Percentiles rank a stretch among this genome's conserved stretches.
Evolutionary conservation across 2,329 filamentous ascomycete genomes (phyloP).

Genomic region (Penicillium sp.): DNA sequence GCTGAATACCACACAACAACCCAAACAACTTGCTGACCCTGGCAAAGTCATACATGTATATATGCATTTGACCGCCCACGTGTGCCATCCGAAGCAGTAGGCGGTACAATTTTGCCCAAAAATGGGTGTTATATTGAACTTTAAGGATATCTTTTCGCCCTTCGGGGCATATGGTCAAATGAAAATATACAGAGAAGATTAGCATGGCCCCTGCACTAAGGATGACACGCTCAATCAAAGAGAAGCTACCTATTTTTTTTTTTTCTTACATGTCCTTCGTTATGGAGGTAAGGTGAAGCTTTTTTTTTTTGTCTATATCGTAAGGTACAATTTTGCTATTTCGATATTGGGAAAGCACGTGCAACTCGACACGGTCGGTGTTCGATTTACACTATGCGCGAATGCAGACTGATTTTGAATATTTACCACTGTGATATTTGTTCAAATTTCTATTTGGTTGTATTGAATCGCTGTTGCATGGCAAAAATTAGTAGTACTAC

Average conservation of each 20-base stretch:
- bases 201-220: constrained; percentile 86
- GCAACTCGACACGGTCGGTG: not conserved
- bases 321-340: not conserved
- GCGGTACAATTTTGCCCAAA: not conserved
- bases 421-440: not conserved
- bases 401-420: not conserved
- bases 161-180: constrained; percentile 61
- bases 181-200: constrained; percentile 74
- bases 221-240: constrained; percentile 88
- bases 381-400: not conserved
- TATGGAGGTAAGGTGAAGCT: not conserved
- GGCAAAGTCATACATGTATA: not conserved
- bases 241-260: constrained; percentile 71
- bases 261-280: not conserved
- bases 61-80: not conserved
- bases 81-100: not conserved
- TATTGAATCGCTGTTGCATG: too few relatives aligned
- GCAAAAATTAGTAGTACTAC: not conserved
- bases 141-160: constrained; percentile 23
- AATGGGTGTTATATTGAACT: not conserved
- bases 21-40: not conserved
- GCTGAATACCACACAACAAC: not conserved
- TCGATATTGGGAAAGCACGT: not conserved
- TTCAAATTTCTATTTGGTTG: not conserved
- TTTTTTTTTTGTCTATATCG: not conserved